Base-by-base conservation (phyloP, 495 filamentous ascomycete species). In the Penicillium taxi region DNA sequence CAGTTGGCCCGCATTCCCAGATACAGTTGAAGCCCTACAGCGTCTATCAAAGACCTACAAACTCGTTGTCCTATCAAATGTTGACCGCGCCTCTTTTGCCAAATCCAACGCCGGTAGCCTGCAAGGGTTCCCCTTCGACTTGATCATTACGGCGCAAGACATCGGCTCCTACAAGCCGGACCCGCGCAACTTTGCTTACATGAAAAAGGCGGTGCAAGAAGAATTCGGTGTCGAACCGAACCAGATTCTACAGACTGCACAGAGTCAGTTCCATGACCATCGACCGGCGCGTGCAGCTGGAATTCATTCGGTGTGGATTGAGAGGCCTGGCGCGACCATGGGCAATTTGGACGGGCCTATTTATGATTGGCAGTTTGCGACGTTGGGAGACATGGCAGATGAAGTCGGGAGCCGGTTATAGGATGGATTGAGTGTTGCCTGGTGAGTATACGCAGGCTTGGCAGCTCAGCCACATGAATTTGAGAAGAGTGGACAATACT, bases 111-210 rank as follows among this genome's bases (percentile, higher is more conserved):
- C 45, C 0, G 69, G 68, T 6, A 67, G 72, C 23, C 57, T 79
- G 17, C 57, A 68, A 23, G 64, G 52, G 8, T 49, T 67, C 14
- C 44, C 44, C 13, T 89, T 90, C 39, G 81, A 86, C 47, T 70
- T 70, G 9, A 64, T 86, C 14, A 77, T 80, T 55, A 87, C 84
- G 11, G 85, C 85, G 6, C 69, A 88, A 62, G 73, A 81, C 26
- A 74, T 89, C 22, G 82, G 85, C 7, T 66, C 61, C 6, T 91
- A 90, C 54, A 91, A 90, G 64, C 86, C 86, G 0, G 64, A 70
- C 39, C 49, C 63, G 22, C 40, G 42, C 21, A 88, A 86, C 45
- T 94, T 90, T 46, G 55, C 67, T 35, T 83, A 81, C 39, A 54
- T 87, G 56, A 61, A 85, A 15, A 33, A 41, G 9, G 63, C 71